Evolutionary conservation across 768 basidiomycete species (phyloP), one percentile per base, ranked within the genome.

Genomic region (Macrolepiota fuliginosa): DNA sequence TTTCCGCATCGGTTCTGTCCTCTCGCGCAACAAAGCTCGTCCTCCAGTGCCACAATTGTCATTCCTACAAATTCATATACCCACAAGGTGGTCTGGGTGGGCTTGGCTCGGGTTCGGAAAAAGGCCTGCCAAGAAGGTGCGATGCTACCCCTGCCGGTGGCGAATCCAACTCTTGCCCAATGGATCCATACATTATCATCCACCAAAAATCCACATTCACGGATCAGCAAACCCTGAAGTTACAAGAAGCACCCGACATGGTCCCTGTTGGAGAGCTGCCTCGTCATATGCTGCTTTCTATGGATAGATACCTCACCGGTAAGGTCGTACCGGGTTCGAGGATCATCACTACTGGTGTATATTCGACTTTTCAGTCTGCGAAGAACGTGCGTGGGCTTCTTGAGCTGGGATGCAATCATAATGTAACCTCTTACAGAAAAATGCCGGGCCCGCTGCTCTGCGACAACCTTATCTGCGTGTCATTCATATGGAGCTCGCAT

Each of bases 171-270:
- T 91, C 96, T 65, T 99, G 97, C 70, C 95, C 95, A 0, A 73
- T 98, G 57, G 97, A 98, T 71, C 97, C 97, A 1, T 99, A 96
- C 76, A 81, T 94, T 56, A 96, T 99, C 70, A 80, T 98, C 15
- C 97, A 99, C 73, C 90, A 94, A 39, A 92, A 94, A 75, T 98
- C 94, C 35, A 81, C 85, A 5, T 99, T 98, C 70, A 90, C 95
- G 7, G 97, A 99, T 71, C 95, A 97, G 67, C 97, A 99, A 74
- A 91, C 86, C 11, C 82, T 99, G 67, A 99, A 99, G 72, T 83
- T 99, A 12, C 97, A 99, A 74, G 97, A 99, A 74, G 96, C 96
- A 17, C 97, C 97, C 0, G 97, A 99, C 73, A 97, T 98, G 94
- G 97, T 99, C 1, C 97, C 97, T 0, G 96, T 98, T 25, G 97